Evolutionary conservation across 2,329 filamentous ascomycete species (phyloP), one percentile per base, ranked within the genome.

Genomic region (Epichloe scottii): DNA sequence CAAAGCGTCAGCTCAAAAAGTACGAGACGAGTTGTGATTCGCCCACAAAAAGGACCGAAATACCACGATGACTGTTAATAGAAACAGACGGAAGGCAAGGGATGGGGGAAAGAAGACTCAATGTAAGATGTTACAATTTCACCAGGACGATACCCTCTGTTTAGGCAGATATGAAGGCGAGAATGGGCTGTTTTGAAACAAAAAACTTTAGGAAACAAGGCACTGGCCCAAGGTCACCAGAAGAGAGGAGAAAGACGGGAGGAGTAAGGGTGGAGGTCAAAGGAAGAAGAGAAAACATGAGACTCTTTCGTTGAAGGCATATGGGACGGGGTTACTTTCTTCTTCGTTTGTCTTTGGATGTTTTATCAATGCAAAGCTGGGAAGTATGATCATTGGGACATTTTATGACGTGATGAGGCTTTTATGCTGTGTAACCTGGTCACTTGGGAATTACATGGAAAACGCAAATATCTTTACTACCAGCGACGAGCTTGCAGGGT

Each of bases 11-110:
- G 60, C 62, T 7, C 61, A 66, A 46, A 60, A 64, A 39, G 58
- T 58, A 17, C 66, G 61, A 53, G 72, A 75, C 50, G 72, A 74
- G 58, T 52, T 74, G 55, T 74, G 59, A 68, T 71, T 58, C 66
- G 46, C 26, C 15, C 17, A 2, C 8, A 8, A 14, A 5, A 3
- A 15, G 10, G 19, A 5, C 12, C 35, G 34, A 23, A 35, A 11
- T 7, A 30, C 17, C 33, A 35, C 30, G 14, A 17, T 38, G 5
- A 14, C 14, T 15, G 21, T 17, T 39, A 35, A 26, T 2, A 5
- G 37, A 34, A 45, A 23, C 23, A 30, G 14, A 35, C 19, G 4
- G 30, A 51, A 34, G 33, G 50, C 17, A 21, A 12, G 49, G 40
- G 26, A 11, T 15, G 19, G 30, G 5, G 26, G 30, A 11, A 4